Evolutionary conservation across 371 early-diverging fungal species (phyloP).

Genomic region (Batkoa obscura): DNA sequence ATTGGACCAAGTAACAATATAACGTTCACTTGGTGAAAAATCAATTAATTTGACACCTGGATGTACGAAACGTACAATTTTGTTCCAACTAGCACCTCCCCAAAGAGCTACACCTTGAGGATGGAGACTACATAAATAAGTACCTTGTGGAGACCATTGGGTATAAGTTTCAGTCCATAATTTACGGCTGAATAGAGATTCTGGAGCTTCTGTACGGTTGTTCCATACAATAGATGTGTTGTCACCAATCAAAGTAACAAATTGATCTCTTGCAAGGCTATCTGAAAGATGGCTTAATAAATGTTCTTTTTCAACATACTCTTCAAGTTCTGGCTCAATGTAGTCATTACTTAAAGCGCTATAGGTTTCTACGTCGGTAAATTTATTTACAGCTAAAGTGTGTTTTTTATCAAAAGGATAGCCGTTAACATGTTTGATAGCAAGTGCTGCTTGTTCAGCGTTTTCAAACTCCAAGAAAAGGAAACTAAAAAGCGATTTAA

Average conservation of each 20-base stretch:
- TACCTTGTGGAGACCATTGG: constrained; percentile 87
- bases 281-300: constrained; percentile 80
- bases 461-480: constrained; percentile 86
- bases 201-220: constrained; percentile 67
- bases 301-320: constrained; percentile 35
- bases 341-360: constrained; percentile 53
- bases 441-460: constrained; percentile 60
- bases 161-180: constrained; percentile 91
- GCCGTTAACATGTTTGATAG: constrained; percentile 59
- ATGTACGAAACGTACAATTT: constrained; percentile 81
- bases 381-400: constrained; percentile 61
- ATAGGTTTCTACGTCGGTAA: constrained; percentile 80
- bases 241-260: constrained; percentile 64
- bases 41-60: constrained; percentile 80
- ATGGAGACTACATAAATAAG: constrained; percentile 86
- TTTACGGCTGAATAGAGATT: constrained; percentile 43
- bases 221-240: constrained; percentile 78
- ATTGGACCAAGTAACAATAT: constrained; percentile 77
- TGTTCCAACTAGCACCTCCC: constrained; percentile 87
- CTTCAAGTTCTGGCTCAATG: constrained; percentile 39
- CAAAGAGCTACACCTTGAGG: constrained; percentile 86
- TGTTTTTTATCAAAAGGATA: constrained; percentile 67
- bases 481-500: constrained; percentile 28
- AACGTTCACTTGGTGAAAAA: constrained; percentile 84
- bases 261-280: constrained; percentile 75